Base-by-base conservation (phyloP, 768 basidiomycete genomes). In the Naganishia vishniacii region DNA sequence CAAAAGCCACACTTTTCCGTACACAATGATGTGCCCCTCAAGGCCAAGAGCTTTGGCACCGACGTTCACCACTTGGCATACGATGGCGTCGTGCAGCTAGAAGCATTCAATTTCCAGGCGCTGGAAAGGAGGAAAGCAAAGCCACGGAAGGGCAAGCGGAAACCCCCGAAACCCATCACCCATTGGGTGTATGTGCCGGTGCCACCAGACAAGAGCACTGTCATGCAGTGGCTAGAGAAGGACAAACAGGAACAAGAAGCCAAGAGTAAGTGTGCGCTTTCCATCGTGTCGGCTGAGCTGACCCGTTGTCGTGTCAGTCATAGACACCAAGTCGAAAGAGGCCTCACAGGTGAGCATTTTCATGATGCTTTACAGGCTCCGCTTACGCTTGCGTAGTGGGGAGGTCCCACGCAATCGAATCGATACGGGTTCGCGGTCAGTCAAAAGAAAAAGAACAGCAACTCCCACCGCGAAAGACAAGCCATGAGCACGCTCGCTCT, bases 1-100 rank as follows among this genome's bases (percentile, higher is more conserved):
- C 84, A 81, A 47, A 79, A 83, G n/a, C 88, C 93, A 0, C 86
- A 83, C 76, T 99, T 90, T 72, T 90, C 89, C 6, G 83, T 83
- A 56, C 80, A 81, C 25, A 68, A 70, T 4, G 94, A 98, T 72
- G 82, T 86, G 37, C 62, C 62, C 18, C 31, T 40, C 2, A n/a
- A 26, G 15, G 53, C 53, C 4, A 56, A 56, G 20, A 56, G 53
- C 18, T 56, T 56, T 26, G 53, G 53, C 9, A 56, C 53, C 20
- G 53, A 56, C 31, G 53, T 56, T 23, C 53, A 56, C 23, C 53
- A 56, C 42, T 78, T 93, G 23, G 85, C 85, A 68, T 85, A 88
- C 4, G 84, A 82, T 42, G 83, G 84, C 8, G 78, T 88, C 12
- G 72, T 76, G 25, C 77, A 77, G 34, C 78, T 93, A 9, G 82